Conservation (phyloP, 2,329 filamentous ascomycete species). For the Talaromyces amestolkiae region DNA sequence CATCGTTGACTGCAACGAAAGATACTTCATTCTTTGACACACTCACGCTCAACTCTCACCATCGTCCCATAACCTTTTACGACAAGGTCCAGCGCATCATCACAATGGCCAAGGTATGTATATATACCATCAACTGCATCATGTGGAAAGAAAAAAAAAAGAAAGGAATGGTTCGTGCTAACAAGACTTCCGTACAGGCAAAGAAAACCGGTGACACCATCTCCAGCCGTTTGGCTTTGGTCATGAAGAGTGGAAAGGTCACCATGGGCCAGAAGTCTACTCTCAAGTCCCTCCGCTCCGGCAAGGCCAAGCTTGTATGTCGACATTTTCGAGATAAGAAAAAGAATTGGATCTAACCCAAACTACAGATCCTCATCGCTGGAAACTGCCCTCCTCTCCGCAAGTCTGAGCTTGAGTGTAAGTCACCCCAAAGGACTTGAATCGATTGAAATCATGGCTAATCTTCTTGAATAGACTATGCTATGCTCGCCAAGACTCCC, state of each 20-base stretch:
- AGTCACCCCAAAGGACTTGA: slow-evolving; percentile 18
- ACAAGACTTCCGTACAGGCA: not conserved
- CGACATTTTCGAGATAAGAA: not conserved
- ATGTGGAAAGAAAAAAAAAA: not conserved
- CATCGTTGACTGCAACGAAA: not conserved
- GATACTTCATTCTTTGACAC: not conserved
- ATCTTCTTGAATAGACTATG: slow-evolving; percentile 13
- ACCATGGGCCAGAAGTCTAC: slow-evolving; percentile 86
- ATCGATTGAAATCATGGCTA: not conserved
- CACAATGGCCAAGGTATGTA: slow-evolving; percentile 20
- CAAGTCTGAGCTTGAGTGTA: slow-evolving; percentile 93
- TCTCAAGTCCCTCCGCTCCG: slow-evolving; percentile 84
- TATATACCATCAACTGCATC: not conserved
- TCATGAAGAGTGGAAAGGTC: slow-evolving; percentile 52
- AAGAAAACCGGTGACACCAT: slow-evolving; percentile 21
- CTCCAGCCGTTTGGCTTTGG: slow-evolving; percentile 20
- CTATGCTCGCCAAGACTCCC: slow-evolving; percentile 73
- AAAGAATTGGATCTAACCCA: not conserved
- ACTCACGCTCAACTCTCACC: slow-evolving; percentile 4
- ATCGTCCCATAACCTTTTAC: slow-evolving; percentile 4
- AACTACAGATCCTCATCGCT: slow-evolving; percentile 71
- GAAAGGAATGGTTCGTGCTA: not conserved
- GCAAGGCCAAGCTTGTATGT: slow-evolving; percentile 83
- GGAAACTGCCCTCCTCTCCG: slow-evolving; percentile 97
- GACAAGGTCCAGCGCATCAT: slow-evolving; percentile 14